Conservation (phyloP, 1,284 basidiomycete species). For the Ustilago shanxiensis region DNA sequence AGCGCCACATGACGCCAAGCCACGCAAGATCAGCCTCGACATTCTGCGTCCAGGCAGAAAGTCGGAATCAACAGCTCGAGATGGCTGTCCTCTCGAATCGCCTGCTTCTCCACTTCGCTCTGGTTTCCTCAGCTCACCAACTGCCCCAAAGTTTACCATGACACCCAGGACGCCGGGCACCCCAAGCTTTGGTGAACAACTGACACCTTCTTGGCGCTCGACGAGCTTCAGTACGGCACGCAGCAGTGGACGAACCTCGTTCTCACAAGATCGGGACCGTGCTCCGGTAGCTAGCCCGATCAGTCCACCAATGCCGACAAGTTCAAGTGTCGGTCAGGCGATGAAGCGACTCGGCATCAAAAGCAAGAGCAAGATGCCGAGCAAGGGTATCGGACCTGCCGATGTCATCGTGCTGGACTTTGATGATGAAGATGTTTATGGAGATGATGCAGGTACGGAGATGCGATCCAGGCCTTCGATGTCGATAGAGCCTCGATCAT, state of each 20-base stretch:
- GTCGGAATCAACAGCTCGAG: not conserved
- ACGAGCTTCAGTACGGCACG: slow-evolving; percentile 23
- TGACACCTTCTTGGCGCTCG: slow-evolving; percentile 45
- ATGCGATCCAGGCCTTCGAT: slow-evolving; percentile 23
- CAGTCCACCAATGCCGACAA: slow-evolving; percentile 29
- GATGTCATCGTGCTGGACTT: slow-evolving; percentile 26
- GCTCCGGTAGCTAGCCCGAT: slow-evolving; percentile 45
- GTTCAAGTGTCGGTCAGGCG: slow-evolving; percentile 23
- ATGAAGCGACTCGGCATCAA: slow-evolving; percentile 33
- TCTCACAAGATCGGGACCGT: slow-evolving; percentile 47
- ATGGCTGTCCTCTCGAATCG: not conserved
- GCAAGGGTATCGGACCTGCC: slow-evolving; percentile 40
- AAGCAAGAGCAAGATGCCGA: slow-evolving; percentile 20
- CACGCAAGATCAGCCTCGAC: slow-evolving; percentile 26
- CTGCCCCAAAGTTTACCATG: slow-evolving; percentile 1
- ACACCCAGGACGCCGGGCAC: slow-evolving; percentile 29
- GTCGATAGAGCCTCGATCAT: slow-evolving; percentile 29
- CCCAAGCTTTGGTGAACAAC: slow-evolving; percentile 18
- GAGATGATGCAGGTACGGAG: not conserved
- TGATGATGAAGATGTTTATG: slow-evolving; percentile 7
- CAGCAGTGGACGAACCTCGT: slow-evolving; percentile 34
- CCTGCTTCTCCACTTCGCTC: slow-evolving; percentile 19
- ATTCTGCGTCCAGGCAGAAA: slow-evolving; percentile 14
- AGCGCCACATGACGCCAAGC: not conserved
- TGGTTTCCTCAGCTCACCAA: slow-evolving; percentile 9